These are phyloP conservation scores for Lactifluus piperatus DNA, from an alignment of 768 basidiomycete genomes.

Conservation along the genomic window DNA sequence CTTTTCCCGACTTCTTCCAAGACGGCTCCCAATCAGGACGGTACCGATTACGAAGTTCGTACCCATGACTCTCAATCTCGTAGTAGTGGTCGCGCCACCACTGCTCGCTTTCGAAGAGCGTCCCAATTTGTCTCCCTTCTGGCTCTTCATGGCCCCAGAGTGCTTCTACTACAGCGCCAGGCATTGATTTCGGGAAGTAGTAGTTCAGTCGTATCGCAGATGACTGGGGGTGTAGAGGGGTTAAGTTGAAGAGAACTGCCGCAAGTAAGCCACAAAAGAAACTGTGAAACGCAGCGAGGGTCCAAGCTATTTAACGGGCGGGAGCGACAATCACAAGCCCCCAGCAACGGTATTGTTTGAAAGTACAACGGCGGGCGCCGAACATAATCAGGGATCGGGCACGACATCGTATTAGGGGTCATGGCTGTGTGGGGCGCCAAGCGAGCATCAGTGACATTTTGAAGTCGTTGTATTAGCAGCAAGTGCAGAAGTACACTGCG, in stretches of 20 bases:
- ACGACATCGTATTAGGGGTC: no score
- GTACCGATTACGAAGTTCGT: conserved; percentile 7
- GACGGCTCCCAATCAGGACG: background rate
- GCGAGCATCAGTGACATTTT: no score
- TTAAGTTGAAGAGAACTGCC: background rate
- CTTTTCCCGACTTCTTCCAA: background rate
- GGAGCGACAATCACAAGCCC: background rate
- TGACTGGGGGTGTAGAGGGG: background rate
- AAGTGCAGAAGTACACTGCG: no score
- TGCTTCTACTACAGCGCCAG: background rate
- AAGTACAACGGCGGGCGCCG: no score
- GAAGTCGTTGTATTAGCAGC: no score
- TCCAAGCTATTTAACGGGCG: background rate
- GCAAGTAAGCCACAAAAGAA: background rate
- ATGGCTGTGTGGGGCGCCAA: no score
- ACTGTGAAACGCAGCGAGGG: background rate
- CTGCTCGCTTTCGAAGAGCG: conserved; percentile 1
- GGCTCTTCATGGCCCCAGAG: background rate
- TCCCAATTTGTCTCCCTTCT: background rate
- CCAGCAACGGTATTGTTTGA: no score
- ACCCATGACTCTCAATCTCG: conserved; percentile 1
- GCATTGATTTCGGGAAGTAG: background rate
- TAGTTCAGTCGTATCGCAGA: background rate
- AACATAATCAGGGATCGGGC: no score
- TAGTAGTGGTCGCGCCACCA: conserved; percentile 11